Base-by-base conservation (phyloP, 1,284 basidiomycete species). In the Ustilago loliicola region DNA sequence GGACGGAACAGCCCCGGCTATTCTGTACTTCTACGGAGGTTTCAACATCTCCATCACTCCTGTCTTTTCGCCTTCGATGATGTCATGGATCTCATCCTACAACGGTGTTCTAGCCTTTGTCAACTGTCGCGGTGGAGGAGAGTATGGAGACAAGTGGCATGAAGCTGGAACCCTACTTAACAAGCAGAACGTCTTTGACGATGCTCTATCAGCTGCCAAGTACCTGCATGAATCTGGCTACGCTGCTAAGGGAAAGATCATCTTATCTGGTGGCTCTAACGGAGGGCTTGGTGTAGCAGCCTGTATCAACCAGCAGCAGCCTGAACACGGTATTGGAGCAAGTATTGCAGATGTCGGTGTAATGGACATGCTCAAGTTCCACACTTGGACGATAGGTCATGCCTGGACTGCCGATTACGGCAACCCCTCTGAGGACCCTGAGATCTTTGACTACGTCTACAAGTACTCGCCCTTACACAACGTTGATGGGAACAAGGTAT, bases 351-450 rank as follows among this genome's bases (percentile, higher is more conserved):
- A 85, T 38, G 84, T 86, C 0, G 85, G 85, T 19, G 93, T 95
- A 1, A 88, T 92, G 73, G 94, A 95, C 87, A 88, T 94, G 79
- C 89, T 95, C 72, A 80, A 80, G 65, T 85, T 86, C 76, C 71
- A 78, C 36, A 70, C 75, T 10, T 85, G 79, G 77, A 85, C 83
- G 15, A 84, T 84, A 90, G 92, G 93, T 50, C 89, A 90, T 66
- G 92, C 92, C 1, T 95, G 94, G 94, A 90, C 89, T 2, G 90
- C 91, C 23, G 94, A 94, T 86, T 94, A 92, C 79, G 93, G 93
- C n/a, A 88, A 93, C 82, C 92, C 93, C 5, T 90, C 92, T 27
- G 81, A 82, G 30, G 82, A 83, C 51, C 75, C 80, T 0, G 68
- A 68, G 47, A 74, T 80, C 53, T 82, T 86, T 52, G 85, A 86